These are phyloP conservation scores for Orobanche coerulescens DNA, from an alignment of 257 asterid genomes.

Conservation along the genomic window DNA sequence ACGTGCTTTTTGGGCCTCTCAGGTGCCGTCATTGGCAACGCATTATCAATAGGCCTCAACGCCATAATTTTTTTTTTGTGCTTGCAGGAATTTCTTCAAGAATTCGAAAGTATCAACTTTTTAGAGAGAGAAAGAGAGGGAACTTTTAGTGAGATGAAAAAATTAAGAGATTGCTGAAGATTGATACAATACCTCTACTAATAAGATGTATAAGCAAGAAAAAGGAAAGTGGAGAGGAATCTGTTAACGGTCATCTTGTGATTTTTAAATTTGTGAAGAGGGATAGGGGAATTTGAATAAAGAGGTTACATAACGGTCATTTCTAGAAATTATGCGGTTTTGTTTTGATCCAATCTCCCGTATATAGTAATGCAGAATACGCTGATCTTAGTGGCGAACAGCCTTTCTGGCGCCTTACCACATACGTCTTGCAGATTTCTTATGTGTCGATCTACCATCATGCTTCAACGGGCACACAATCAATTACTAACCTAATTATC, in stretches of 20 bases:
- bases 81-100: slow-evolving; percentile 15
- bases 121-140: slow-evolving; percentile 14
- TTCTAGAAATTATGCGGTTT: slow-evolving; percentile 21
- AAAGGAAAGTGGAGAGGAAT: slow-evolving; percentile 19
- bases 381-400: no score
- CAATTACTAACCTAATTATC: no score
- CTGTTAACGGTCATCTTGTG: slow-evolving; percentile 65
- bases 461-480: no score
- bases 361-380: no score
- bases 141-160: neutral
- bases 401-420: no score
- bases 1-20: slow-evolving; percentile 80
- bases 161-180: slow-evolving; percentile 13
- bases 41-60: slow-evolving; percentile 71
- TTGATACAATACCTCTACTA: slow-evolving; percentile 23
- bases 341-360: slow-evolving; percentile 2
- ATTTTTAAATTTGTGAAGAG: slow-evolving; percentile 39
- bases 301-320: slow-evolving; percentile 42
- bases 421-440: no score
- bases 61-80: slow-evolving; percentile 69
- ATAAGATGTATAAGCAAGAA: slow-evolving; percentile 8
- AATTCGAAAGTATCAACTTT: slow-evolving; percentile 13
- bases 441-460: no score
- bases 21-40: slow-evolving; percentile 40
- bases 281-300: neutral